Evolutionary conservation across 768 basidiomycete species (phyloP), one percentile per base, ranked within the genome.

Genomic region (Suillus variegatus): DNA sequence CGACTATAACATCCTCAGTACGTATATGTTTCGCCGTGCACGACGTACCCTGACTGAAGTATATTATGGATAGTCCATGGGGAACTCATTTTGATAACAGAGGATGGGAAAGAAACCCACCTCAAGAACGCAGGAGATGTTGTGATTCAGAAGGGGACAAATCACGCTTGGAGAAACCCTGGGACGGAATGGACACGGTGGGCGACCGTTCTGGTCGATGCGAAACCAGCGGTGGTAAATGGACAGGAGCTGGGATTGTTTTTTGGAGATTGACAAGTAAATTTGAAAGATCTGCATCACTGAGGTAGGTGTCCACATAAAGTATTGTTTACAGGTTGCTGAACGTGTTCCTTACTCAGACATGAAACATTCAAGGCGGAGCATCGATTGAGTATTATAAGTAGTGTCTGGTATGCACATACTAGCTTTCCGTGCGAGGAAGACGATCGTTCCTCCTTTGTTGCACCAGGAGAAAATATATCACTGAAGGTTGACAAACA

Each of bases 401-500:
- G n/a, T 16, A 25, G 22, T 35, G 18, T 41, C 44, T 61, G 16
- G 8, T 40, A 58, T 41, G 14, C 5, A 28, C 14, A 6, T 41
- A 5, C 40, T 58, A 58, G 57, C 8, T 41, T 5, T 41, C 4
- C 4, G 8, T 58, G 16, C 8, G 22, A 65, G n/a, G 56, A 62
- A 7, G 20, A 49, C 62, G 10, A 40, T 28, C 32, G 20, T 22
- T 18, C 40, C 57, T 66, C 40, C 32, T 47, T 13, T 55, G 32
- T 43, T 28, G 10, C 51, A 62, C 20, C 13, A 36, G 36, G 7
- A 35, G 5, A 32, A 28, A 25, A 13, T 35, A 38, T 41, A 44
- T 80, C 70, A 89, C 70, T 92, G 90, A 60, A 93, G 79, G 69
- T 90, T 91, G 54, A 91, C 90, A 67, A 90, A 90, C 56, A 89